Evolutionary conservation across 2,329 filamentous ascomycete genomes (phyloP), one percentile per base, ranked within the genome.

Genomic region (Epichloe coenophiala): DNA sequence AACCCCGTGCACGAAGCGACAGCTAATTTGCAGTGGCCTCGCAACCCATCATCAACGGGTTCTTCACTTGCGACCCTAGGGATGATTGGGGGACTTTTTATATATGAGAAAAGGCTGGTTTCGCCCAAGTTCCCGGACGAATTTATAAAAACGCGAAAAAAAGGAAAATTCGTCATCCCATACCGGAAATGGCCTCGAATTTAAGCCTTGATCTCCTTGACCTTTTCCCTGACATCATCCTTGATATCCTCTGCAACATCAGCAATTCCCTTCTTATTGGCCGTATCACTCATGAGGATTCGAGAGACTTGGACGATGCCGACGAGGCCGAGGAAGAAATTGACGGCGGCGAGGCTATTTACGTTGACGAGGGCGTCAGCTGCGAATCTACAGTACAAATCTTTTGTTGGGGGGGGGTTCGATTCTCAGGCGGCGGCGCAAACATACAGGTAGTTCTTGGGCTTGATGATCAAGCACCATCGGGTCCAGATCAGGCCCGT

Each of bases 401-500:
- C 7, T 48, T 15, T 4, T 17, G 2, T 17, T 17, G 2, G 1
- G 6, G 1, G 21, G 21, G 23, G 4, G 36, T n/a, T n/a, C 21
- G 15, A 5, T n/a, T 9, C 39, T 21, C n/a, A 33, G n/a, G 35
- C 2, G 39, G n/a, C 0, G 27, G 23, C 33, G 36, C 12, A 35
- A 38, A 72, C 82, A 45, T 73, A 88, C 84, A 96, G 84, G 63
- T 89, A 73, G 76, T 98, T 98, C 71, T 82, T 83, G 52, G 93
- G 93, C 70, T 83, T 89, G 72, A 98, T 98, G 68, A 98, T 86
- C 65, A 97, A 77, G 77, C 93, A 98, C 93, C 93, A 98, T 59
- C 93, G 81, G 44, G 93, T 98, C 93, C 93, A 98, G 77, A 98
- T 98, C 57, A 86, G 71, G 58, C 93, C 93, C 9, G 93, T 98